Percentiles rank a stretch among this genome's conserved stretches.
Conservation (phyloP, 1,284 basidiomycete genomes). For the Apiotrichum veenhuisii region DNA sequence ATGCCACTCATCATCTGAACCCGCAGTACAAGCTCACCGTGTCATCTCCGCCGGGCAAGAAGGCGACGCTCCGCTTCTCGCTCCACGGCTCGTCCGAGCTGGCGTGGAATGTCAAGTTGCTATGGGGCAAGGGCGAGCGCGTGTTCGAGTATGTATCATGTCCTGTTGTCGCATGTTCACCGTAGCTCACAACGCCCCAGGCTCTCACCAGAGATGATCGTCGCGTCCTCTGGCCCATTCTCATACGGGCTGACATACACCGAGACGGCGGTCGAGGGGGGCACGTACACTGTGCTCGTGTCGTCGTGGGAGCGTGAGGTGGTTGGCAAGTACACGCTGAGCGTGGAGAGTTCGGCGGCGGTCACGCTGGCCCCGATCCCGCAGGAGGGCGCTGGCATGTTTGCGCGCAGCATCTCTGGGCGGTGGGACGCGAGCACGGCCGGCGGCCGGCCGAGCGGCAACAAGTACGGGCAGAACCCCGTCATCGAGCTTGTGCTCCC, state of each 20-base stretch:
- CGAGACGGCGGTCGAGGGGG: conserved; percentile 50
- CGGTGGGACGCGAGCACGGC: conserved; percentile 62
- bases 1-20: conserved; percentile 80
- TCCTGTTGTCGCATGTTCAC: neutral
- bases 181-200: conserved; percentile 47
- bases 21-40: conserved; percentile 77
- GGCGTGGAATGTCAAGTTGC: conserved; percentile 69
- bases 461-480: conserved; percentile 65
- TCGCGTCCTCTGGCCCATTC: conserved; percentile 65
- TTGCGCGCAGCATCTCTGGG: conserved; percentile 61
- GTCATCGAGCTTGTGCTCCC: conserved; percentile 61
- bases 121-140: conserved; percentile 71
- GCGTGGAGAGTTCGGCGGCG: conserved; percentile 60
- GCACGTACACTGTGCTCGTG: conserved; percentile 73
- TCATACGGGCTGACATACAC: conserved; percentile 69
- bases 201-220: conserved; percentile 12
- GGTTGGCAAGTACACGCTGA: conserved; percentile 62
- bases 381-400: conserved; percentile 90
- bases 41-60: conserved; percentile 32
- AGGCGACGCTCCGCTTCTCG: conserved; percentile 55
- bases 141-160: conserved; percentile 62
- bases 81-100: conserved; percentile 62
- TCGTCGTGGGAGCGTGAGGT: conserved; percentile 76
- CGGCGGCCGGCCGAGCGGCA: conserved; percentile 63
- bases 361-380: conserved; percentile 49